These are phyloP conservation scores for Pseudogymnoascus destructans DNA, from an alignment of 2,329 filamentous ascomycete genomes.

Conservation along the genomic window DNA sequence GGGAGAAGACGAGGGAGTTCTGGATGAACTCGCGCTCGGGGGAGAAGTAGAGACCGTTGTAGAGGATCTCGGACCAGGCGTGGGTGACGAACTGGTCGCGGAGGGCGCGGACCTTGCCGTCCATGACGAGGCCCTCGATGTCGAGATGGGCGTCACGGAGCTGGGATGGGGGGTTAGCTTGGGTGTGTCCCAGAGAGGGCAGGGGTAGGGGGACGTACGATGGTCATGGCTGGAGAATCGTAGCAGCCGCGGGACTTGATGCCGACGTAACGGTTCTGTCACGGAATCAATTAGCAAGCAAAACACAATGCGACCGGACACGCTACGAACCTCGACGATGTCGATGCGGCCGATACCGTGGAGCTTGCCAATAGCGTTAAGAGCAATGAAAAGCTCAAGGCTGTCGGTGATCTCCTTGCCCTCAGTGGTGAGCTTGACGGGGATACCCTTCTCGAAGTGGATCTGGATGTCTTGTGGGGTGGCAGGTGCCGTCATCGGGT, in stretches of 20 bases:
- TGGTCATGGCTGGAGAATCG: constrained; percentile 49
- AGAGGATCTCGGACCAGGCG: constrained; percentile 43
- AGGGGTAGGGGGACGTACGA: constrained; percentile 19
- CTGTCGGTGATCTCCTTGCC: constrained; percentile 53
- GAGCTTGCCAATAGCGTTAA: constrained; percentile 57
- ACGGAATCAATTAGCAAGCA: background rate
- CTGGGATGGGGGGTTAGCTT: constrained; percentile 11
- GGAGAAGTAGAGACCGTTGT: constrained; percentile 55
- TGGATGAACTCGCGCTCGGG: constrained; percentile 61
- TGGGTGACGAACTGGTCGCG: constrained; percentile 59
- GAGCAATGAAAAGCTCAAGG: constrained; percentile 57
- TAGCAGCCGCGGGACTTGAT: constrained; percentile 74
- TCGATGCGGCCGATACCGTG: constrained; percentile 71
- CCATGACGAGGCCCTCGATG: constrained; percentile 53
- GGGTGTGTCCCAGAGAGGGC: background rate
- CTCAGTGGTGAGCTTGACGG: constrained; percentile 45
- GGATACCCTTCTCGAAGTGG: constrained; percentile 63
- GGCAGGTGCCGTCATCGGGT: constrained; percentile 57
- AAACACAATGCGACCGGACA: background rate
- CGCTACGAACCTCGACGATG: constrained; percentile 69
- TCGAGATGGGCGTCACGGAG: constrained; percentile 34
- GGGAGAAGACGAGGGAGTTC: constrained; percentile 45
- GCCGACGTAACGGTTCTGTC: constrained; percentile 55
- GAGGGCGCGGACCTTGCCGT: constrained; percentile 53
- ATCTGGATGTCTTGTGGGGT: constrained; percentile 58